Evolutionary conservation across 1,284 basidiomycete species (phyloP).

Genomic region (Farysia itapuensis): DNA sequence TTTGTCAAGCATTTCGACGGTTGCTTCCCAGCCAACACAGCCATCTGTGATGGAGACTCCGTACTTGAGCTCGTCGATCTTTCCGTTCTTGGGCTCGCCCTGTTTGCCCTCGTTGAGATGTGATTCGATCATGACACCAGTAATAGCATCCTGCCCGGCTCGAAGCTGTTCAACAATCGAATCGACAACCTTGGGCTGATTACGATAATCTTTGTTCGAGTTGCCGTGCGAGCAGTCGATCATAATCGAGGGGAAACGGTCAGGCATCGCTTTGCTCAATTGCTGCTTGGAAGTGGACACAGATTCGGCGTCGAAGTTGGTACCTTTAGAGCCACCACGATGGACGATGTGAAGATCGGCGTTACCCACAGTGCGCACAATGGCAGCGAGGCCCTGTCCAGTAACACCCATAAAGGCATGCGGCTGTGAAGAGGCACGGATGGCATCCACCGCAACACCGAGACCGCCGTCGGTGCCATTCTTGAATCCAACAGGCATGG

Average conservation of each 20-base stretch:
- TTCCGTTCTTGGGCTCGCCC: slow-evolving; percentile 56
- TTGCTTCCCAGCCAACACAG: slow-evolving; percentile 87
- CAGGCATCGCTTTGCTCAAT: slow-evolving; percentile 62
- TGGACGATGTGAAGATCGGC: slow-evolving; percentile 59
- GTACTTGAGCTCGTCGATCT: slow-evolving; percentile 50
- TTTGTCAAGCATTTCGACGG: slow-evolving; percentile 61
- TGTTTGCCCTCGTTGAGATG: slow-evolving; percentile 72
- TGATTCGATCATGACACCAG: slow-evolving; percentile 95
- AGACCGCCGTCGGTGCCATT: slow-evolving; percentile 91
- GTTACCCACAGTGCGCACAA: slow-evolving; percentile 93
- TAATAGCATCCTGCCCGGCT: slow-evolving; percentile 76
- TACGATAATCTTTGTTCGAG: slow-evolving; percentile 59
- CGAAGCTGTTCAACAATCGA: slow-evolving; percentile 76
- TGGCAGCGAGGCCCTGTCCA: slow-evolving; percentile 73
- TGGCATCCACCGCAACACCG: slow-evolving; percentile 58
- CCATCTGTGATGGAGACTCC: slow-evolving; percentile 63
- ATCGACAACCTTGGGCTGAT: slow-evolving; percentile 66
- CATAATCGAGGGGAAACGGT: slow-evolving; percentile 55
- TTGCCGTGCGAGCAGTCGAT: slow-evolving; percentile 59
- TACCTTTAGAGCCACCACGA: slow-evolving; percentile 56
- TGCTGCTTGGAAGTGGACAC: slow-evolving; percentile 78
- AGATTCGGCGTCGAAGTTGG: slow-evolving; percentile 68
- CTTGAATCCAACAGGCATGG: slow-evolving; percentile 77
- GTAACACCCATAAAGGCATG: slow-evolving; percentile 60
- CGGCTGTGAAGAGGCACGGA: slow-evolving; percentile 45